phyloP scores from a whole-genome alignment of 2,329 filamentous ascomycete genomes.

The Emericellopsis cladophorae region DNA sequence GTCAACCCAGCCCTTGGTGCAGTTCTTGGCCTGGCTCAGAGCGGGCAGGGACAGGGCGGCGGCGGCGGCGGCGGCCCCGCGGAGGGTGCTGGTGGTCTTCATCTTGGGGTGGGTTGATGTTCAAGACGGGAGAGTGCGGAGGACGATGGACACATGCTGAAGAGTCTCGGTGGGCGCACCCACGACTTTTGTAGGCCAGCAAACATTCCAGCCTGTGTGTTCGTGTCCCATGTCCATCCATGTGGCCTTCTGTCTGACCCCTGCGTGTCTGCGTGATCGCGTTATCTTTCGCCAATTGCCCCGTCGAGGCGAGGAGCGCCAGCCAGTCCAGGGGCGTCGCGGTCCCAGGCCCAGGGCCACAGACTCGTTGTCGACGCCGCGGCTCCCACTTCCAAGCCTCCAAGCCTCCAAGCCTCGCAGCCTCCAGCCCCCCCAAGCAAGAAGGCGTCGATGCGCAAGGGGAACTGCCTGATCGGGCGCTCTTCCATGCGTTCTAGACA shows the following conservation, averaged over 20 bases:
- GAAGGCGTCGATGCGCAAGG: neutral
- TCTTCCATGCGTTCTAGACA: neutral
- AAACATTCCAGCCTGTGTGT: too few species aligned
- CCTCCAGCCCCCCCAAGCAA: too few species aligned
- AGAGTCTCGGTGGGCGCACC: neutral
- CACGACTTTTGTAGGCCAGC: neutral
- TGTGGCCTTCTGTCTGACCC: too few species aligned
- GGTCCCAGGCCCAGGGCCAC: too few species aligned
- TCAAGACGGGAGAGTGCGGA: neutral
- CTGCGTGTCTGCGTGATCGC: too few species aligned
- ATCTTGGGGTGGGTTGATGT: neutral
- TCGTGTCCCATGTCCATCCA: too few species aligned
- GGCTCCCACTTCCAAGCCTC: neutral
- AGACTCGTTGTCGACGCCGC: too few species aligned
- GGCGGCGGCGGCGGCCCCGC: neutral
- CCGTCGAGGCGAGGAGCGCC: neutral
- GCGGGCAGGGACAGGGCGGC: slow-evolving; percentile 2
- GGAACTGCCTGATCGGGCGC: neutral
- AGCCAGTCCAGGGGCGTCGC: neutral
- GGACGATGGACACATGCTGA: neutral
- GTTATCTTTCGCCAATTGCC: neutral
- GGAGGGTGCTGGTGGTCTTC: neutral
- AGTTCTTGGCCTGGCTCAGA: slow-evolving; percentile 1
- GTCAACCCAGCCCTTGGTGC: slow-evolving; percentile 19
- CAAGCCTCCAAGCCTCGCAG: too few species aligned